These are phyloP conservation scores for Pseudocercospora eumusae DNA, from an alignment of 2,329 filamentous ascomycete genomes.

Conservation along the genomic window DNA sequence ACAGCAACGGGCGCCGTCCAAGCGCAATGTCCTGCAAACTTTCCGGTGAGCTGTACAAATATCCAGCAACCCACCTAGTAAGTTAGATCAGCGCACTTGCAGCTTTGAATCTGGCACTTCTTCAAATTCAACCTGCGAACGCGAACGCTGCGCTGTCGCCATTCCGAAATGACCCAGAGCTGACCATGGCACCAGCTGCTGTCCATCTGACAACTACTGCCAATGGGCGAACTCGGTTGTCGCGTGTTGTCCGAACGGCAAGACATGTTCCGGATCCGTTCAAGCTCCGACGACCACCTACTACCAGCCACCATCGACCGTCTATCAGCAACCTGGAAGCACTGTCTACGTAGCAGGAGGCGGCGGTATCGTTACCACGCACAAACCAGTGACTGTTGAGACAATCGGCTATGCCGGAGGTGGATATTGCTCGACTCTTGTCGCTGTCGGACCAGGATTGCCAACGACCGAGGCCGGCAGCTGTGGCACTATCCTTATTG, in stretches of 20 bases:
- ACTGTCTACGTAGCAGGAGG: conserved; percentile 29
- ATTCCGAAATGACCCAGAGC: not conserved
- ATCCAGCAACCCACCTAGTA: conserved; percentile 49
- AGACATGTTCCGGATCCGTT: conserved; percentile 36
- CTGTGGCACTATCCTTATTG: conserved; percentile 42
- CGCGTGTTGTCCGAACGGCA: conserved; percentile 39
- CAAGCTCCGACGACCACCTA: conserved; percentile 31
- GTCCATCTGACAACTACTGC: conserved; percentile 38
- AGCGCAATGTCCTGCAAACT: conserved; percentile 41
- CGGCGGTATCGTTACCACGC: conserved; percentile 22
- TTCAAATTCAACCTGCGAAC: not conserved
- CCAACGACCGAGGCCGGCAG: conserved; percentile 38
- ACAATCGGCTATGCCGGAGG: conserved; percentile 26
- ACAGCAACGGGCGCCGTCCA: conserved; percentile 33
- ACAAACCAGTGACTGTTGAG: conserved; percentile 18
- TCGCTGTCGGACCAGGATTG: conserved; percentile 38
- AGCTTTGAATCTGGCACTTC: conserved; percentile 4
- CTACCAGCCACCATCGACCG: conserved; percentile 26
- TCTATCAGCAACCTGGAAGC: conserved; percentile 26
- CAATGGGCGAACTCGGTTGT: conserved; percentile 37
- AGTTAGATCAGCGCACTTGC: conserved; percentile 21
- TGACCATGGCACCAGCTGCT: conserved; percentile 34
- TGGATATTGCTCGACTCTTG: conserved; percentile 40
- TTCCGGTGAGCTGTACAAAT: conserved; percentile 45
- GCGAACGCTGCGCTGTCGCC: not conserved